Evolutionary conservation across 2,329 filamentous ascomycete species (phyloP), one percentile per base, ranked within the genome.

Genomic region (Parasarocladium wereldwijsianum): DNA sequence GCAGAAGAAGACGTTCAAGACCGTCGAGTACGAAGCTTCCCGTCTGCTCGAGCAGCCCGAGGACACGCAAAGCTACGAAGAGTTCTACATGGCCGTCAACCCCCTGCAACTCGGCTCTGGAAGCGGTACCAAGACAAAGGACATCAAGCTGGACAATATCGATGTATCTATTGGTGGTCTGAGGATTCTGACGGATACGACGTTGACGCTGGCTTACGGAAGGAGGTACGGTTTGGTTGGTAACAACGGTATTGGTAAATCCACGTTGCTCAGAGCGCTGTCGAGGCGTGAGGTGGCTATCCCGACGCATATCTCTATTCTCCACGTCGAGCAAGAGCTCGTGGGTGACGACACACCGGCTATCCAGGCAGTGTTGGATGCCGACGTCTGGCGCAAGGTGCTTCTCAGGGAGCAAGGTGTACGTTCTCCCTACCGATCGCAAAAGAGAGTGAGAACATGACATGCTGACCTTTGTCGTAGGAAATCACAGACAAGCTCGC

Each of bases 31-130:
- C 53, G 90, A 98, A 59, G 82, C 90, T 1, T 96, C 90, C 9
- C 76, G 76, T 41, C 64, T 98, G 41, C 73, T 98, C 40, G 78
- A 92, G 49, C 72, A 83, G 54, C 68, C 83, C 4, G 79, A 87
- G 44, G 71, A 77, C 44, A 64, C 86, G 9, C 78, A 93, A 64
- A 92, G 84, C 23, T 98, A 98, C 52, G 90, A 98, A 57, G 90
- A 98, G 52, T 96, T 98, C 60, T 98, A 93, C 70, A 96, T 98
- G 90, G 79, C 84, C 32, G 90, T 98, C 62, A 98, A 98, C 55
- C 90, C 90, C 36, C 69, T 98, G 38, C 87, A 96, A 51, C 47
- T 96, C 36, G 87, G 85, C 32, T 60, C 66, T 40, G 54, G 70
- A 33, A 68, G 76, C 18, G 60, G 79, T 35, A 70, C 73, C 41